Percentiles rank a stretch among this genome's conserved stretches.
phyloP scores from a whole-genome alignment of 2,329 filamentous ascomycete species.

The Gnomoniopsis smithogilvyi region DNA sequence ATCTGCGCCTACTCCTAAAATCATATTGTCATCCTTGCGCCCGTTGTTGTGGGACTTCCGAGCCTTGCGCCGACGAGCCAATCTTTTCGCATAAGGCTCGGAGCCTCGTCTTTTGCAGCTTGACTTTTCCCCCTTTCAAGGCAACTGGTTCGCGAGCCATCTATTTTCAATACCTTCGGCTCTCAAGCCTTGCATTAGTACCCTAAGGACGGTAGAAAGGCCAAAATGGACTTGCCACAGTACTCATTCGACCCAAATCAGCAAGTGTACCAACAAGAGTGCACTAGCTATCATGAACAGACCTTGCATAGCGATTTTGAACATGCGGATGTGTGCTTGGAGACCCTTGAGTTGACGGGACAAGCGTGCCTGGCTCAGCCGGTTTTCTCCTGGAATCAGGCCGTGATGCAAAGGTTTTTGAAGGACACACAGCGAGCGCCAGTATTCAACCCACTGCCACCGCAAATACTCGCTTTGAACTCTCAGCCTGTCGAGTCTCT shows the following conservation, averaged over 20 bases:
- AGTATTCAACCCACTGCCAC: conserved; percentile 23
- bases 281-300: not conserved
- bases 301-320: not conserved
- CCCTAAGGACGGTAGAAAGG: not conserved
- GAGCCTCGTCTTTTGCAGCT: not conserved
- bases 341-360: conserved; percentile 26
- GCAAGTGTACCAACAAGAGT: not conserved
- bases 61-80: not conserved
- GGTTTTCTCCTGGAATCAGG: conserved; percentile 21
- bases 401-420: conserved; percentile 26
- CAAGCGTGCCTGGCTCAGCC: conserved; percentile 19
- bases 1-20: not conserved
- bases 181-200: not conserved
- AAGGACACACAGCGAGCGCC: conserved; percentile 26
- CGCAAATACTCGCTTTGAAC: conserved; percentile 9
- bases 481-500: conserved; percentile 15
- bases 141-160: not conserved
- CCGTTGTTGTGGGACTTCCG: not conserved
- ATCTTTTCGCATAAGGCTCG: conserved; percentile 7
- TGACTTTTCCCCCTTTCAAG: not conserved
- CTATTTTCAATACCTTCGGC: not conserved
- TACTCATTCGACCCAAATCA: conserved; percentile 1
- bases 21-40: not conserved
- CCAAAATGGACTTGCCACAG: conserved; percentile 7
- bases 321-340: not conserved